Base-by-base conservation (phyloP, 768 basidiomycete genomes). In the Auricularia sp. region DNA sequence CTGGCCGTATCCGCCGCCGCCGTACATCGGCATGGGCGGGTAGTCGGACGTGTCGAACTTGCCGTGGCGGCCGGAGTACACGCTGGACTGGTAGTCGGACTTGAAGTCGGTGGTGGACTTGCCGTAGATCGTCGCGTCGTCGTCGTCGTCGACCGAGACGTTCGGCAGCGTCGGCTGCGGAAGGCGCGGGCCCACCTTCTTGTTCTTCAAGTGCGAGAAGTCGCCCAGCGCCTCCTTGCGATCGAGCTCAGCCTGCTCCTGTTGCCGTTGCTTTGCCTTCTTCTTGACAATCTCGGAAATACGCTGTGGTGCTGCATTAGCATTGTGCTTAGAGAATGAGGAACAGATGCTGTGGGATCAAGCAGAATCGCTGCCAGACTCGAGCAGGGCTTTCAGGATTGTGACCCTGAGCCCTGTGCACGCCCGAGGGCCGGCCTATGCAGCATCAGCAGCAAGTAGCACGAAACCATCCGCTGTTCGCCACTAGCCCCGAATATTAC, bases 101-200 rank as follows among this genome's bases (percentile, higher is more conserved):
- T 45, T 62, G 62, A 16, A 21, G 16, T 37, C 51, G 29, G 18
- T n/a, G 10, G n/a, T 29, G 8, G 39, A 39, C 39, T 39, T 21
- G 47, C 47, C 47, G 47, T 51, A 83, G 1, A 77, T 75, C 62
- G 85, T 79, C 66, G 88, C 85, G 63, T 78, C 71, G 68, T 89
- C 87, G 37, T 77, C 76, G 68, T 94, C 90, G 64, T 95, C 89
- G 58, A 97, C 81, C n/a, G 85, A 87, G 62, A 99, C 81, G 68
- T 90, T 91, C 14, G 97, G 97, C 39, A 98, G 83, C 8, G 97
- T 99, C 1, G 97, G 97, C 75, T 97, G 94, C 21, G 94, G 92
- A 5, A 93, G 81, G 10, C 87, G 88, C 69, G 87, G 83, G n/a
- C 80, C 84, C 64, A 91, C 81, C 71, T 89, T 76, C 72, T 92